Evolutionary conservation across 345 rosid species (phyloP).

Genomic region (Arabidopsis thaliana): TAIR10.1 NC_003076.8:6128501-6129000

Average conservation of each 20-base stretch:
- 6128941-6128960: slow-evolving; percentile 48
- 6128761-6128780: slow-evolving; percentile 41
- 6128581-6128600: slow-evolving; percentile 49
- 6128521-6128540: slow-evolving; percentile 57
- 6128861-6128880: slow-evolving; percentile 46
- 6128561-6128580: slow-evolving; percentile 68
- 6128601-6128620: slow-evolving; percentile 56
- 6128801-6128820: slow-evolving; percentile 55
- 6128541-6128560: slow-evolving; percentile 56
- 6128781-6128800: slow-evolving; percentile 58
- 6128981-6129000: background rate
- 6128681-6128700: slow-evolving; percentile 41
- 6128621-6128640: slow-evolving; percentile 67
- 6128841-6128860: slow-evolving; percentile 36
- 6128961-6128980: slow-evolving; percentile 53
- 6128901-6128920: slow-evolving; percentile 56
- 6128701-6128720: slow-evolving; percentile 51
- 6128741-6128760: slow-evolving; percentile 53
- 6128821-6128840: slow-evolving; percentile 29
- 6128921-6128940: slow-evolving; percentile 59
- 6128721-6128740: slow-evolving; percentile 51
- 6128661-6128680: slow-evolving; percentile 47
- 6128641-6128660: slow-evolving; percentile 51
- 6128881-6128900: slow-evolving; percentile 45
- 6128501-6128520: slow-evolving; percentile 55